Base-by-base conservation (phyloP, 2,329 filamentous ascomycete species). In the Aureobasidium sp. region DNA sequence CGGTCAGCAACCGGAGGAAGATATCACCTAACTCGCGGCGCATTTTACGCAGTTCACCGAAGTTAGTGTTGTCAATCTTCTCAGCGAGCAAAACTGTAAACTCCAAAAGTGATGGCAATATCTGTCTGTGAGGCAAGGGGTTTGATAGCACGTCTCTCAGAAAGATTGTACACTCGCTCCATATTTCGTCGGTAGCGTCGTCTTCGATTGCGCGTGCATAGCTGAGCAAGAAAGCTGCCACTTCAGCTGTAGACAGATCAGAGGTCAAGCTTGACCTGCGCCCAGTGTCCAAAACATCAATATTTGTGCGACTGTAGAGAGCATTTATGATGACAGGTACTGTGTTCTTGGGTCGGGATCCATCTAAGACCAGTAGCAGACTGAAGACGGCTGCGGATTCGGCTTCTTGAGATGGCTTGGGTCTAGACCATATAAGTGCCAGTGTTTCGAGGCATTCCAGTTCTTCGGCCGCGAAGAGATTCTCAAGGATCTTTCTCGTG, bases 111-210 rank as follows among this genome's bases (percentile, higher is more conserved):
- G 87, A 86, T 7, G 94, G 90, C 42, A 99, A 76, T 8, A 92
- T 93, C 70, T 97, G 92, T 61, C 94, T 83, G 75, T 99, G 93
- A 3, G 94, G 94, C 69, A 99, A 91, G 1, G 94, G 95, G 70
- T 99, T 99, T 29, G 88, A 86, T 32, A 99, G 80, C 32, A 99
- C 83, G 71, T 99, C 95, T 65, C 86, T 88, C 63, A 97, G 75
- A 73, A 99, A 99, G 0, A 88, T 84, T 69, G 92, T 91, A 72
- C 93, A 99, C 71, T 99, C 93, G 44, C 86, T 82, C 94, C 94
- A 99, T 53, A 99, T 96, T 74, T 99, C 94, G 69, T 99, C 94
- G 83, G 97, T 93, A 16, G 94, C 89, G 77, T 99, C 94, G 69
- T 99, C 94, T 70, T 99, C 94, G 13, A 97, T 80, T 0, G 92